Conservation (phyloP, 148 eudicot species). For the Fallopia convolvulus region DNA sequence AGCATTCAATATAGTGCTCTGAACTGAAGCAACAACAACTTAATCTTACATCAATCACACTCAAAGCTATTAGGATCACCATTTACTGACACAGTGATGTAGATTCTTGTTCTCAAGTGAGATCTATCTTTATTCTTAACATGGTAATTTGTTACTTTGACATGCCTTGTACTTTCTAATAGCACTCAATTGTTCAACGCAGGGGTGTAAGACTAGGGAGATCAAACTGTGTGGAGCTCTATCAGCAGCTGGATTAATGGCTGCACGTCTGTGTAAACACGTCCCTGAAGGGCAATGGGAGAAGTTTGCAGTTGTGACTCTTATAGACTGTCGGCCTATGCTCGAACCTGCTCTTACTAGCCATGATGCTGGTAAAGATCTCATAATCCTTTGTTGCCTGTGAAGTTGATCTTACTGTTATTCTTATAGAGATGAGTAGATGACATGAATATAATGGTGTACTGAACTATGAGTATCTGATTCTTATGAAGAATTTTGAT, state of each 20-base stretch:
- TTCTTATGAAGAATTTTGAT: background rate
- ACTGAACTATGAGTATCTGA: background rate
- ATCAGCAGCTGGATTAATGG: conserved; percentile 76
- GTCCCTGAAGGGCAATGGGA: conserved; percentile 61
- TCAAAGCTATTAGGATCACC: background rate
- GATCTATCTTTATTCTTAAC: background rate
- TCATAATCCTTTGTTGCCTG: background rate
- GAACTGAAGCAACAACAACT: background rate
- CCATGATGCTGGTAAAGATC: conserved; percentile 48
- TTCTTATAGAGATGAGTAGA: background rate
- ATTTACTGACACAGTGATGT: background rate
- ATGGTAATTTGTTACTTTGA: background rate
- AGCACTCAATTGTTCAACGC: conserved; percentile 3
- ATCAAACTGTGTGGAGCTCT: conserved; percentile 62
- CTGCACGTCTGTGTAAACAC: conserved; percentile 51
- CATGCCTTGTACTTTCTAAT: background rate
- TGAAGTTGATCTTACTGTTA: background rate
- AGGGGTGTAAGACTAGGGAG: conserved; percentile 66
- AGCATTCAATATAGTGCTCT: background rate
- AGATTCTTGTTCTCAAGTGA: background rate
- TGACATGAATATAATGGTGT: background rate
- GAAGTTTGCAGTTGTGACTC: conserved; percentile 75
- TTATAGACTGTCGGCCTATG: conserved; percentile 61
- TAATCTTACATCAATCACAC: background rate
- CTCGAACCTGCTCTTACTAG: conserved; percentile 70